Percentiles rank a stretch among this genome's conserved stretches.
Conservation (phyloP, 2,329 filamentous ascomycete species). For the Sporothrix inflata region DNA sequence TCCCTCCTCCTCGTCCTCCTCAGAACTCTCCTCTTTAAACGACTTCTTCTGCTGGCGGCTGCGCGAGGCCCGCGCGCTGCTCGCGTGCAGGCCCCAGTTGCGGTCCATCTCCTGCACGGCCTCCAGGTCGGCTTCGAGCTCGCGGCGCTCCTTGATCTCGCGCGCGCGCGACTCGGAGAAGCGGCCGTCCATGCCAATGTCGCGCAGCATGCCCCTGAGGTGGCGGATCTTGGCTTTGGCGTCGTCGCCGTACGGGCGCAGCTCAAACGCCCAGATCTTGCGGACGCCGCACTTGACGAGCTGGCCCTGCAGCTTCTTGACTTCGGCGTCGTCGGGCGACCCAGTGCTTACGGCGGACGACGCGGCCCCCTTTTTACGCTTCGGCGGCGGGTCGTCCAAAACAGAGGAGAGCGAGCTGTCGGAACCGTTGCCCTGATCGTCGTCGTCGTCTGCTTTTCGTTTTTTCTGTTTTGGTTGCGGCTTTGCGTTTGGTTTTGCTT, state of each 20-base stretch:
- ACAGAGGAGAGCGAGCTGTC: slow-evolving; percentile 71
- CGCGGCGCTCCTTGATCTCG: slow-evolving; percentile 84
- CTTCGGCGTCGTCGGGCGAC: slow-evolving; percentile 73
- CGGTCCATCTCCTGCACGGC: slow-evolving; percentile 80
- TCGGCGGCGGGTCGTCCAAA: slow-evolving; percentile 67
- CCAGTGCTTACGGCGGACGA: slow-evolving; percentile 41
- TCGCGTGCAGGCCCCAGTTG: slow-evolving; percentile 66
- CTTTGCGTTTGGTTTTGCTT: not conserved
- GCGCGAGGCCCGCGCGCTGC: slow-evolving; percentile 48
- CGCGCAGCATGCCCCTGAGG: slow-evolving; percentile 75
- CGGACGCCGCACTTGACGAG: slow-evolving; percentile 88
- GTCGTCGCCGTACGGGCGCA: slow-evolving; percentile 73
- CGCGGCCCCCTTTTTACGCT: slow-evolving; percentile 46
- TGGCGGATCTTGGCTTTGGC: slow-evolving; percentile 79
- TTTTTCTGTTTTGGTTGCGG: not conserved
- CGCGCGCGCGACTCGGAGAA: slow-evolving; percentile 83
- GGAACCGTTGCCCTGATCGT: slow-evolving; percentile 26
- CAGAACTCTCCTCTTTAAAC: slow-evolving; percentile 46
- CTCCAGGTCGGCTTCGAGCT: slow-evolving; percentile 82
- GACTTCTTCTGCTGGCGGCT: slow-evolving; percentile 40
- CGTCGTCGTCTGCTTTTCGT: not conserved
- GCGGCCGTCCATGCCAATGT: slow-evolving; percentile 84
- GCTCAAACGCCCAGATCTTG: slow-evolving; percentile 86
- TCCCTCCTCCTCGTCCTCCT: slow-evolving; percentile 42
- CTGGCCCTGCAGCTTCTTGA: slow-evolving; percentile 86